Conservation (phyloP, 169 alveolate species). For the Theileria orientalis region DNA sequence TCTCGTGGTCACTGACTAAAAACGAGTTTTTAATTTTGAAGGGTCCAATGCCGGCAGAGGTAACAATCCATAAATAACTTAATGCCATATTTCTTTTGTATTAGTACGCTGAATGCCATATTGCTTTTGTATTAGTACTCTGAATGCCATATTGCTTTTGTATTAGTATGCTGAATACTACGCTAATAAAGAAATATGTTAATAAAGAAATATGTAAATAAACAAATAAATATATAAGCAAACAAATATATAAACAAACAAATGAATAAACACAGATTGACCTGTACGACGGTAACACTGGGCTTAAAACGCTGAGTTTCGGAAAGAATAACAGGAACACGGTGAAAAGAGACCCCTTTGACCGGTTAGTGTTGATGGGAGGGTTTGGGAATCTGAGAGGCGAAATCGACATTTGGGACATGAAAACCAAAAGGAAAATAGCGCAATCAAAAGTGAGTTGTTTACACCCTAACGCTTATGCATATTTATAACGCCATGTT, state of each 20-base stretch:
- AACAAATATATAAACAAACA: background rate
- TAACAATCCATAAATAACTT: slow-evolving; percentile 10
- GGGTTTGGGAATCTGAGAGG: slow-evolving; percentile 92
- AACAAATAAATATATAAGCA: background rate
- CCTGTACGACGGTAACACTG: slow-evolving; percentile 67
- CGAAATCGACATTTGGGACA: slow-evolving; percentile 87
- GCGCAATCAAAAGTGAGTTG: slow-evolving; percentile 66
- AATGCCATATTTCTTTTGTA: too few relatives aligned
- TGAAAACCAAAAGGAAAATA: slow-evolving; percentile 64
- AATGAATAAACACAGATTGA: slow-evolving; percentile 14
- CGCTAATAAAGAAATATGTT: too few relatives aligned
- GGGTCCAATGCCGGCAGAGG: slow-evolving; percentile 74
- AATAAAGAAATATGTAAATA: background rate
- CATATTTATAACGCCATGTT: too few relatives aligned
- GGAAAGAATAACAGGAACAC: slow-evolving; percentile 83
- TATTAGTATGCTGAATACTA: too few relatives aligned
- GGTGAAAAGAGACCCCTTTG: slow-evolving; percentile 74
- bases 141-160: too few relatives aligned
- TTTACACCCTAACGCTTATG: background rate
- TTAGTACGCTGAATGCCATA: too few relatives aligned
- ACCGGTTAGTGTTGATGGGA: slow-evolving; percentile 77
- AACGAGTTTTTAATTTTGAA: slow-evolving; percentile 70
- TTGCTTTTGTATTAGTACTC: too few relatives aligned
- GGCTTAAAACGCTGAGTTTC: slow-evolving; percentile 61
- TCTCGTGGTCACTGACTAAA: slow-evolving; percentile 69